Evolutionary conservation across 495 filamentous ascomycete genomes (phyloP).

Genomic region (Neurospora sp.): DNA sequence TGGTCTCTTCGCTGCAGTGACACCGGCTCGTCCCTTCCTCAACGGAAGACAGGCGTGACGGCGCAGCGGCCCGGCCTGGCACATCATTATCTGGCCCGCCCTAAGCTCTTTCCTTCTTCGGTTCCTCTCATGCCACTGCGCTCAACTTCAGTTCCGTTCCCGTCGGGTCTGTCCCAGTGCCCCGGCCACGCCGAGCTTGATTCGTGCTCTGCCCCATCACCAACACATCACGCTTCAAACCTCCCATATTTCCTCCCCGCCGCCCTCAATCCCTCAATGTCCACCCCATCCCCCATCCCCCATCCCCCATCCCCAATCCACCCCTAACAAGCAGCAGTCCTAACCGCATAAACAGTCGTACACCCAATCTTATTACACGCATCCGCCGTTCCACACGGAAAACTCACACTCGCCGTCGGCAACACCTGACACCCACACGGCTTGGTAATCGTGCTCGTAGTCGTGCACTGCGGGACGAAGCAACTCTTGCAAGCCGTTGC

Average conservation of each 20-base stretch:
- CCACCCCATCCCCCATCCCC: neutral
- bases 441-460: conserved; percentile 11
- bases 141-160: neutral
- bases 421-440: conserved; percentile 17
- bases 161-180: too few relatives aligned
- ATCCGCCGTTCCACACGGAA: conserved; percentile 14
- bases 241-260: neutral
- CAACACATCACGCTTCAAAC: neutral
- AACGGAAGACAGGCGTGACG: neutral
- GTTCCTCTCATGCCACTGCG: neutral
- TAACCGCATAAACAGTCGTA: conserved; percentile 19
- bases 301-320: neutral
- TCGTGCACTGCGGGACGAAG: conserved; percentile 21
- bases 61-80: too few relatives aligned
- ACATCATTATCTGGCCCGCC: neutral
- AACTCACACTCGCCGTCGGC: conserved; percentile 15
- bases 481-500: conserved; percentile 19
- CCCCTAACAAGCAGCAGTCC: conserved; percentile 13
- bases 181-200: too few relatives aligned
- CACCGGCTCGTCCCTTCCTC: neutral
- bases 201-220: too few relatives aligned
- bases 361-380: conserved; percentile 22
- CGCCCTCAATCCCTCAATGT: too few relatives aligned
- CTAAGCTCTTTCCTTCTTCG: neutral
- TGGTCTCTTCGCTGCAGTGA: too few relatives aligned